Conservation (phyloP, 257 asterid species). For the Solanum peruvianum region DNA sequence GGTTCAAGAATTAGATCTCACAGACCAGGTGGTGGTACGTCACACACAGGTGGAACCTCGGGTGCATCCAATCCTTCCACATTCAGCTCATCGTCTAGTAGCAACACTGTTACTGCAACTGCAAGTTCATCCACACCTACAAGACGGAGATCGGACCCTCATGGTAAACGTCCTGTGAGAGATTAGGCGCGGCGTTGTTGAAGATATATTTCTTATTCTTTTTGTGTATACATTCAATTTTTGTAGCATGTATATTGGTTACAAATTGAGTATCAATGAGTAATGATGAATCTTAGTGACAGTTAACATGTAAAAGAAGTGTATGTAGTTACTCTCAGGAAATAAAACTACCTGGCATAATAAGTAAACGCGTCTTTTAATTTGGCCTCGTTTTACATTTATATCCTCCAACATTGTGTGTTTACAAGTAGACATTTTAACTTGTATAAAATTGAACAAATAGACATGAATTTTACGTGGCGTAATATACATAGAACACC, state of each 20-base stretch:
- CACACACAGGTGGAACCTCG: constrained; percentile 34
- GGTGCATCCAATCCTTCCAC: constrained; percentile 31
- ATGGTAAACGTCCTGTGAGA: constrained; percentile 42
- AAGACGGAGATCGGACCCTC: constrained; percentile 22
- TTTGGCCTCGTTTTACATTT: too few relatives aligned
- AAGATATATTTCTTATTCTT: background rate
- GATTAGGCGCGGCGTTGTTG: constrained; percentile 17
- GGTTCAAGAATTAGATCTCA: constrained; percentile 43
- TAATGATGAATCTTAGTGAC: background rate
- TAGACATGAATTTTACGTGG: background rate
- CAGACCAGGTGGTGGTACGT: constrained; percentile 10
- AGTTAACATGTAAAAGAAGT: background rate
- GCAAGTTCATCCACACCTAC: constrained; percentile 21
- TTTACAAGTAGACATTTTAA: too few relatives aligned
- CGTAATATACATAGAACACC: background rate
- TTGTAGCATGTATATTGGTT: background rate
- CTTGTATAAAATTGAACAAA: too few relatives aligned
- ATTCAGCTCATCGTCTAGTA: constrained; percentile 27
- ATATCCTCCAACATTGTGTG: too few relatives aligned
- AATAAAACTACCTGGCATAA: background rate
- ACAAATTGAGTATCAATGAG: background rate
- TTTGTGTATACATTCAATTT: background rate
- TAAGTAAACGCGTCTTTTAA: background rate
- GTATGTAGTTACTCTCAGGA: background rate
- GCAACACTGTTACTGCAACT: constrained; percentile 29